A percentile compares a stretch with the other conserved stretches of the same genome.
phyloP scores from a whole-genome alignment of 371 early-diverging fungal species.

The Dinochytrium kinnereticum region DNA sequence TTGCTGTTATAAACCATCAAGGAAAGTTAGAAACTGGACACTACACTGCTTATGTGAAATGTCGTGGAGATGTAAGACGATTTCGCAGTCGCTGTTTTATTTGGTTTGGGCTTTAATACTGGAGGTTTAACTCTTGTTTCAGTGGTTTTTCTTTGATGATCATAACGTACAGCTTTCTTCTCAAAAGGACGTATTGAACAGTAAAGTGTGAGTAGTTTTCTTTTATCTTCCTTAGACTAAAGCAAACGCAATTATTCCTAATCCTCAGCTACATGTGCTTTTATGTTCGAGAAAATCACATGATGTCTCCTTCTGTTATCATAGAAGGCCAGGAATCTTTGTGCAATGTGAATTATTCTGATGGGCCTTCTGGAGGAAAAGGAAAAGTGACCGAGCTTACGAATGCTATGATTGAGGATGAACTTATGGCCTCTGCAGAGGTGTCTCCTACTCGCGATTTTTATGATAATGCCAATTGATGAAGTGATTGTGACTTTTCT shows the following conservation, averaged over 20 bases:
- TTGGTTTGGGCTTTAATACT: neutral
- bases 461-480: neutral
- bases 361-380: no score
- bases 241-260: neutral
- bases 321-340: neutral
- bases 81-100: no score
- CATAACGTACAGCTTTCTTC: slow-evolving; percentile 73
- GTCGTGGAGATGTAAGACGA: slow-evolving; percentile 78
- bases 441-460: neutral
- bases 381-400: no score
- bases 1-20: slow-evolving; percentile 90
- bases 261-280: slow-evolving; percentile 84
- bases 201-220: slow-evolving; percentile 68
- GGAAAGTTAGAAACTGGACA: slow-evolving; percentile 94
- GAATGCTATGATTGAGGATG: neutral
- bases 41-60: slow-evolving; percentile 83
- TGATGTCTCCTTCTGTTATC: neutral
- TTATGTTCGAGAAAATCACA: slow-evolving; percentile 60
- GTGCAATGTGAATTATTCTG: no score
- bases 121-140: neutral
- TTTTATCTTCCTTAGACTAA: neutral
- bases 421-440: neutral
- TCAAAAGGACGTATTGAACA: slow-evolving; percentile 76
- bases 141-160: slow-evolving; percentile 95
- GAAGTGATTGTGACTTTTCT: neutral